Evolutionary conservation across 1,284 basidiomycete species (phyloP), one percentile per base, ranked within the genome.

Genomic region (Microbotryomycetes sp.): DNA sequence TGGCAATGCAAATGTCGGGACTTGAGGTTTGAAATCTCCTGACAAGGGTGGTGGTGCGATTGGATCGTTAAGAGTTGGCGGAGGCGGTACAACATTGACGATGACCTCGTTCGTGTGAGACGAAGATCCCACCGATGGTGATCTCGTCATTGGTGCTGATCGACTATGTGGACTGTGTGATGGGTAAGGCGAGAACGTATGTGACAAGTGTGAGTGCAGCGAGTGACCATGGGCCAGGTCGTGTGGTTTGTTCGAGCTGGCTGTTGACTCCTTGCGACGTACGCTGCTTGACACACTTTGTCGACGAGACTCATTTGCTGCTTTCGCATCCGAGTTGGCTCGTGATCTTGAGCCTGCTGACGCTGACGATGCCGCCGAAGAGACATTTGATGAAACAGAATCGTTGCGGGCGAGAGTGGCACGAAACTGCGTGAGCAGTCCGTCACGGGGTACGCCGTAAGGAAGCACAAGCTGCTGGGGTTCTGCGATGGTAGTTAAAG

Each of bases 151-250:
- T 42, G 36, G 36, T 42, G 70, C 64, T 42, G 70, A 68, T 57
- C 53, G 56, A 47, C 49, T 30, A 23, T 31, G 54, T 4, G 25
- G 5, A 22, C 56, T 51, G 48, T 64, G 63, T 4, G 31, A 3
- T 46, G 59, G 52, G 42, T 65, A 65, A 3, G 63, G 63, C 15
- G 63, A 62, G 50, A 45, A 65, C 16, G 54, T 30, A 2, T 56
- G 1, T n/a, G 53, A 56, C 45, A 56, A 50, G 48, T 65, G 64
- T 15, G 58, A 60, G 42, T 65, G 54, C 1, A 60, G 60, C 6
- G 36, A 29, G 29, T 65, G 64, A 0, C 64, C 64, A 23, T 65
- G 64, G 23, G 64, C 57, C 22, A 65, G 57, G 23, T 65, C 64
- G 54, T 65, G 64, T 49, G 64, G 64, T n/a, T 59, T 57, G n/a